Evolutionary conservation across 495 filamentous ascomycete species (phyloP), one percentile per base, ranked within the genome.

Genomic region (Penicillium angulare): DNA sequence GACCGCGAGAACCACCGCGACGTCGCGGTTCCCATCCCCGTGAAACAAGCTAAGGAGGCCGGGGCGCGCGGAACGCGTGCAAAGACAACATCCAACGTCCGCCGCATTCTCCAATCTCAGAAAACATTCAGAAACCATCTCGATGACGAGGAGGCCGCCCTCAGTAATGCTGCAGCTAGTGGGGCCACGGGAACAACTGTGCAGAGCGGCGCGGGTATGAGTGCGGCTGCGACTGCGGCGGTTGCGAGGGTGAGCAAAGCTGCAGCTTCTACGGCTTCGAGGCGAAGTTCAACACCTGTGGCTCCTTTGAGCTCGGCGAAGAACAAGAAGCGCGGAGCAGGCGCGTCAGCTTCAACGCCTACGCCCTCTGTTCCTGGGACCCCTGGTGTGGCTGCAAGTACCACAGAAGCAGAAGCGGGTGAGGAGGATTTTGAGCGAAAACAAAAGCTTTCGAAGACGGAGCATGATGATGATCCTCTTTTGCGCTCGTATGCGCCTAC

Each of bases 41-140:
- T 70, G 16, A 75, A 73, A 54, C 66, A 74, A 52, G 59, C 62
- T 7, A 76, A 76, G 52, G 78, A 79, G 47, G 69, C 66, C 36
- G 66, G 67, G 35, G 68, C 69, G 3, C 69, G 77, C 72, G 76
- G 77, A 73, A 65, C 66, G 21, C 61, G 71, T 51, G 60, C 62
- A 47, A 90, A 91, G 66, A 77, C 80, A 47, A 90, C 90, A 15
- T 76, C 86, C 3, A 88, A 86, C 61, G 88, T 93, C n/a, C 87
- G 89, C 56, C 87, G 88, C 61, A 93, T 97, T 56, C 75, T 96
- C n/a, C 82, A 85, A 57, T 91, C 86, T 2, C 88, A 95, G 66
- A 96, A 96, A 74, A 91, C 89, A 0, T 96, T 96, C 58, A 80
- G 84, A 33, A 95, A 97, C 68, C 87, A 97, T 61, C 80, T 97